A percentile compares a stretch with the other conserved stretches of the same genome.
Conservation (phyloP, 2,329 filamentous ascomycete species). For the Penicillium sp. region DNA sequence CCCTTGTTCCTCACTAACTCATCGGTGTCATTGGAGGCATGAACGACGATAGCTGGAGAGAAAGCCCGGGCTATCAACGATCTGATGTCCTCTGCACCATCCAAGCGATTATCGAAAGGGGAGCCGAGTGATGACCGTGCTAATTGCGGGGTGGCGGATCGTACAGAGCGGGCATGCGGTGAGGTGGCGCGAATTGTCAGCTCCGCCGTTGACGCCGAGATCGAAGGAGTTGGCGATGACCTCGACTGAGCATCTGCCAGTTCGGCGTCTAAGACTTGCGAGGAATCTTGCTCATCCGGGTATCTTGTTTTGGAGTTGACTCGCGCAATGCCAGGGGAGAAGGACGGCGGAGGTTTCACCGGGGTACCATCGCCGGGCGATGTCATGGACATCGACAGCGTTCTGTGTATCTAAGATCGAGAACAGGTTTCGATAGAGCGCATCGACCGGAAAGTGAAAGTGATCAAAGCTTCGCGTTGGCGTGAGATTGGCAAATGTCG, state of each 20-base stretch:
- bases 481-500: too few relatives aligned
- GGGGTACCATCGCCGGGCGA: conserved; percentile 59
- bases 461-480: neutral
- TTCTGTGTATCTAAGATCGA: conserved; percentile 20
- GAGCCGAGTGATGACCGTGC: conserved; percentile 43
- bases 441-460: conserved; percentile 23
- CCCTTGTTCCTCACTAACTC: conserved; percentile 76
- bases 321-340: conserved; percentile 60
- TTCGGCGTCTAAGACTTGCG: conserved; percentile 39
- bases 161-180: conserved; percentile 55
- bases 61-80: conserved; percentile 74
- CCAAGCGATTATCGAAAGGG: conserved; percentile 49
- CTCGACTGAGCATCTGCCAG: conserved; percentile 50
- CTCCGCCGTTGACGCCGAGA: conserved; percentile 59
- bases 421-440: conserved; percentile 22
- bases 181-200: conserved; percentile 63
- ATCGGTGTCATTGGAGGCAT: conserved; percentile 81
- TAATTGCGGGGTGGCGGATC: conserved; percentile 50
- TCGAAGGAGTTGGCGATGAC: conserved; percentile 51
- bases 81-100: conserved; percentile 51
- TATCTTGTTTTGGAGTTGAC: conserved; percentile 56
- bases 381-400: conserved; percentile 56
- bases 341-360: conserved; percentile 62
- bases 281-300: conserved; percentile 47
- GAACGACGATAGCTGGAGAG: conserved; percentile 80